phyloP scores from a whole-genome alignment of 768 basidiomycete species.

The Lactarius sanguifluus region DNA sequence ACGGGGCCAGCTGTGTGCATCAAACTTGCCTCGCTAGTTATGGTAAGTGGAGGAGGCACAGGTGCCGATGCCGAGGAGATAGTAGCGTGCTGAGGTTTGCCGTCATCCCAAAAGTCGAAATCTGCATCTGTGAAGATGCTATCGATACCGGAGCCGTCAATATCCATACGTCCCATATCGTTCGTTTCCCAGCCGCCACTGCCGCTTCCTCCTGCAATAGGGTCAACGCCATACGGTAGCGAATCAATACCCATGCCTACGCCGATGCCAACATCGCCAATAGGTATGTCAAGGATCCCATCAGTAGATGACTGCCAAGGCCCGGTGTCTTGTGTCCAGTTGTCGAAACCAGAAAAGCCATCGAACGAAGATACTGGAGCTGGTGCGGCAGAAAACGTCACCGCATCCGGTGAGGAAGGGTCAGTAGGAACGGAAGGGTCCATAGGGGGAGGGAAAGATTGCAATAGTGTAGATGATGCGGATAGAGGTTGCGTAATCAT shows the following conservation, averaged over 20 bases:
- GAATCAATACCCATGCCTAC: slow-evolving; percentile 41
- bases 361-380: slow-evolving; percentile 31
- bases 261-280: slow-evolving; percentile 23
- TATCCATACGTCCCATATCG: slow-evolving; percentile 35
- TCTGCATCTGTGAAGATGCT: slow-evolving; percentile 77
- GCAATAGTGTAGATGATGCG: slow-evolving; percentile 7
- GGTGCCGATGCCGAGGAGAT: slow-evolving; percentile 30
- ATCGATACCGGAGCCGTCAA: slow-evolving; percentile 34
- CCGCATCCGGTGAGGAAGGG: slow-evolving; percentile 22
- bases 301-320: slow-evolving; percentile 24
- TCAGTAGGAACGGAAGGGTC: slow-evolving; percentile 12
- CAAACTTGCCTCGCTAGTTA: slow-evolving; percentile 27
- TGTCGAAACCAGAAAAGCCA: slow-evolving; percentile 47
- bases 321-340: slow-evolving; percentile 36
- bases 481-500: slow-evolving; percentile 7
- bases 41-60: slow-evolving; percentile 30
- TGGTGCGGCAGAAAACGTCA: slow-evolving; percentile 28
- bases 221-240: slow-evolving; percentile 49
- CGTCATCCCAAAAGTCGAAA: slow-evolving; percentile 79
- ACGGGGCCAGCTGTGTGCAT: slow-evolving; percentile 38
- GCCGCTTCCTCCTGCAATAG: slow-evolving; percentile 37
- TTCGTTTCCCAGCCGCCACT: slow-evolving; percentile 31
- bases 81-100: slow-evolving; percentile 40
- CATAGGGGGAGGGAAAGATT: slow-evolving; percentile 16
- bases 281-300: slow-evolving; percentile 24